A percentile compares a stretch with the other conserved stretches of the same genome.
phyloP scores from a whole-genome alignment of 108 stramenopile genomes.

The Nitzschia putrida region DNA sequence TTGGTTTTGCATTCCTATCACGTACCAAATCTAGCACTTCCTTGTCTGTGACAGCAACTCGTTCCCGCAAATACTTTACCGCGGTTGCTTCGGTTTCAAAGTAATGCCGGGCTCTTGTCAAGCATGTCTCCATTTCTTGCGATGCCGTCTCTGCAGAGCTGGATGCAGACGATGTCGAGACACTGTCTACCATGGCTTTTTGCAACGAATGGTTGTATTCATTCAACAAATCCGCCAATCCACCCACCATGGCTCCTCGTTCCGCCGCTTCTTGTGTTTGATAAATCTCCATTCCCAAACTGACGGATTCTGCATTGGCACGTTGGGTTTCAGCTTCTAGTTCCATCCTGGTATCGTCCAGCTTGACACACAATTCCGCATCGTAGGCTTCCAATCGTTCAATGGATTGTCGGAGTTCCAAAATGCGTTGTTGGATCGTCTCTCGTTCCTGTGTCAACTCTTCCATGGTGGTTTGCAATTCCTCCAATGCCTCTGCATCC shows the following conservation, averaged over 20 bases:
- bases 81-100: constrained; percentile 27
- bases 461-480: neutral
- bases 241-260: constrained; percentile 18
- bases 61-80: constrained; percentile 4
- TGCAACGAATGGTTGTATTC: constrained; percentile 26
- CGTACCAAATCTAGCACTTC: constrained; percentile 24
- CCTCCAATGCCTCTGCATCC: constrained; percentile 7
- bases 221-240: constrained; percentile 29
- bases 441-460: constrained; percentile 20
- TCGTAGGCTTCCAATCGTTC: constrained; percentile 26
- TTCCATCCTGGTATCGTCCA: constrained; percentile 10
- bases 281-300: constrained; percentile 2
- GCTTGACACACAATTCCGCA: constrained; percentile 13
- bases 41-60: neutral
- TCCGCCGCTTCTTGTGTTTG: constrained; percentile 9
- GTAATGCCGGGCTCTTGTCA: constrained; percentile 23
- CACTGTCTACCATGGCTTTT: constrained; percentile 6
- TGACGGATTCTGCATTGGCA: constrained; percentile 1
- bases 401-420: constrained; percentile 16
- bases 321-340: constrained; percentile 1
- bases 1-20: neutral
- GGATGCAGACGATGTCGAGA: neutral
- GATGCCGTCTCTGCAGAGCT: constrained; percentile 2
- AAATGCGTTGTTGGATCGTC: constrained; percentile 7
- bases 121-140: constrained; percentile 33